Base-by-base conservation (phyloP, 805 yeast genomes). In the Metschnikowia hibisci region DNA sequence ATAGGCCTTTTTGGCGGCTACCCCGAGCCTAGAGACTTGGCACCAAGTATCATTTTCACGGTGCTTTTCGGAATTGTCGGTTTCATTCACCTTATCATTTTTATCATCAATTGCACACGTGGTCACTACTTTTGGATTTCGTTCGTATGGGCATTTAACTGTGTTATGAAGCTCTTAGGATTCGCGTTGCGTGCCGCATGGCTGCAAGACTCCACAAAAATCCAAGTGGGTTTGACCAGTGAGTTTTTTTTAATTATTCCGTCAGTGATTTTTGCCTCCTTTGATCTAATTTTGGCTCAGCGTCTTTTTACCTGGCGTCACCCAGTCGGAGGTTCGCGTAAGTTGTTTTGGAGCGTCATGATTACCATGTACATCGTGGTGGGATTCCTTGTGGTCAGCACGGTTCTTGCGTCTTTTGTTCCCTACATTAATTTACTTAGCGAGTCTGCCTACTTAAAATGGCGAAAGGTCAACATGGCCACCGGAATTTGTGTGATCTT, bases 401-500 rank as follows among this genome's bases (percentile, higher is more conserved):
- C 58, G 4, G 44, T 54, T 20, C 39, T 46, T 18, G 53, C 53
- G 3, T 48, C 59, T 1, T 41, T 43, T 28, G 44, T 55, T 13
- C 59, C 58, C 4, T 56, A 54, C 43, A 34, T 52, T 16, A 13
- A 49, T 36, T 47, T 41, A 13, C 37, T 56, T 30, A 47, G 52
- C 15, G 37, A 31, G 8, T 13, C 28, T 12, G 46, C 64, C 2
- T 53, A 53, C 36, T 16, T 22, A 7, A 29, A 38, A 6, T 65
- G 60, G 56, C 51, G 55, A 12, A 54, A 54, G 6, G 60, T 61
- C 33, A 65, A 64, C 26, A 55, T 53, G 57, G 60, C 56, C 22
- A 56, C 72, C 2, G 45, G 66, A 0, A 46, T 69, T 13, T 52
- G 64, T 41, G 57, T 67, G 39, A 42, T 64, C 10, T 43, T 67